Base-by-base conservation (phyloP, 805 yeast genomes). In the Candida ponderosae region DNA sequence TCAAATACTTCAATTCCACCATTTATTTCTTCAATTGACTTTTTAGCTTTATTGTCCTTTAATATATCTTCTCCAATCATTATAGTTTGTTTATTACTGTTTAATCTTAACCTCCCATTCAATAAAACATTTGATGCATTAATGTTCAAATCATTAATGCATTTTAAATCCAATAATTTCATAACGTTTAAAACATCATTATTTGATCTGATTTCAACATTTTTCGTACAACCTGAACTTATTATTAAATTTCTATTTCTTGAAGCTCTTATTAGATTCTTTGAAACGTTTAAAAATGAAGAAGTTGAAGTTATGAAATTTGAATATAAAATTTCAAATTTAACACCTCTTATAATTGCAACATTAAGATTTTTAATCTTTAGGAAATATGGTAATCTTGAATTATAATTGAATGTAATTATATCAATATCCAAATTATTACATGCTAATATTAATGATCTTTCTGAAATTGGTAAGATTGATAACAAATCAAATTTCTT, bases 361-460 rank as follows among this genome's bases (percentile, higher is more conserved):
- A 87, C 77, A 31, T 96, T 83, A 8, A 87, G 69, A 1, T 86
- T 76, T 49, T 88, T 87, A 61, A 88, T 96, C 48, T 82, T 82
- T 45, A 93, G 62, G 54, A 78, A 85, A 44, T 76, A 79, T 0
- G 95, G 90, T 34, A 87, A 59, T 40, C 85, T 72, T 31, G 68
- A 64, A 19, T 72, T 60, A 54, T 81, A 72, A 37, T 82, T 78
- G 38, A 93, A 70, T 1, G 96, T 77, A 16, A 93, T 72, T 19
- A 93, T 42, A 60, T 93, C 97, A 31, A 89, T 68, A 41, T 88
- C 96, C 33, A 88, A 63, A 40, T 77, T 76, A 2, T 86, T 69
- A 17, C 88, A 77, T 3, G 93, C 81, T 35, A 81, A 62, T 34
- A 82, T 79, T 14, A 93, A 63, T 5, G 88, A 84, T 54, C 78